Percentiles rank a stretch among this genome's conserved stretches.
These are phyloP conservation scores for Zygoascus tannicola DNA, from an alignment of 805 yeast genomes.

Conservation along the genomic window DNA sequence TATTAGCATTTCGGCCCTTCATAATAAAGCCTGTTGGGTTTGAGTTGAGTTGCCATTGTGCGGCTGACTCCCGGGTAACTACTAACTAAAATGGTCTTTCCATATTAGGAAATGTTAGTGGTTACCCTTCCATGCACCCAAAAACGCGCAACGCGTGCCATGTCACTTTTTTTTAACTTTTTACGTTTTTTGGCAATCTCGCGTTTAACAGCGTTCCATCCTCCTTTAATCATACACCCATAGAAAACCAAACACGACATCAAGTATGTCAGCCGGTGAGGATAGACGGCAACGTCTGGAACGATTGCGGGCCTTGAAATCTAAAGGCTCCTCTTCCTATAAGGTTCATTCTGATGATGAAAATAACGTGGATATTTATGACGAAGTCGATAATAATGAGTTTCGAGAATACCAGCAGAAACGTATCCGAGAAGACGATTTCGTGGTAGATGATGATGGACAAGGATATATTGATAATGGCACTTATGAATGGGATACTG, in stretches of 20 bases:
- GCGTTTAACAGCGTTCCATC: not conserved
- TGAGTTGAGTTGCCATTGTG: not conserved
- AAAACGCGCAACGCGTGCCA: not conserved
- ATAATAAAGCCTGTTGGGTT: not conserved
- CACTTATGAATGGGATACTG: conserved; percentile 74
- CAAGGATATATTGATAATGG: conserved; percentile 93
- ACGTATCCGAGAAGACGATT: conserved; percentile 79
- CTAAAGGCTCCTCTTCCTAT: conserved; percentile 20
- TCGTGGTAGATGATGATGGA: conserved; percentile 90
- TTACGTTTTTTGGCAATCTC: not conserved
- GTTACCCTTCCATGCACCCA: too few relatives aligned
- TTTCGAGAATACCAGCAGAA: conserved; percentile 70
- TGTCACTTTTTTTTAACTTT: not conserved
- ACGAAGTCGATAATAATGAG: conserved; percentile 75
- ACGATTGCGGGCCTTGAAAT: conserved; percentile 8
- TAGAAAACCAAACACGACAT: not conserved
- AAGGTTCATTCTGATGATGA: conserved; percentile 40
- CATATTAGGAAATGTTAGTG: too few relatives aligned
- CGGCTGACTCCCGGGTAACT: too few relatives aligned
- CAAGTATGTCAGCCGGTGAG: conserved; percentile 2
- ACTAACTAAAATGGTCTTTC: too few relatives aligned
- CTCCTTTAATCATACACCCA: not conserved
- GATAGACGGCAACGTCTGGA: conserved; percentile 3
- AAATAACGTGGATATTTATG: conserved; percentile 54
- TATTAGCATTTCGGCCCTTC: not conserved